Percentiles rank a stretch among this genome's conserved stretches.
Conservation (phyloP, 805 yeast species). For the Candida sanyiensis region DNA sequence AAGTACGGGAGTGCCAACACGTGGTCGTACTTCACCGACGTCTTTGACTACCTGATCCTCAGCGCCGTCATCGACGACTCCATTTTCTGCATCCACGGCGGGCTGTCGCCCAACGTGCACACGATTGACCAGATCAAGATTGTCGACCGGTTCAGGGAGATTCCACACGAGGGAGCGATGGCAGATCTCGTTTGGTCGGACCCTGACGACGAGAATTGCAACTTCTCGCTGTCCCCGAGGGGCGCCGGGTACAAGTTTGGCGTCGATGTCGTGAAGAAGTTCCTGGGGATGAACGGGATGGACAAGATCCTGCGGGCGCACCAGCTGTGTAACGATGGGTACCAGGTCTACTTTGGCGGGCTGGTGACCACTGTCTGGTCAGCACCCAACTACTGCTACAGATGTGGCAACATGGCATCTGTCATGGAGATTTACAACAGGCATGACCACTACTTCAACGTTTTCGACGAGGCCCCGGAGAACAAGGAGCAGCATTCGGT, state of each 20-base stretch:
- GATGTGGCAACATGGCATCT: conserved; percentile 97
- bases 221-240: conserved; percentile 84
- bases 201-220: conserved; percentile 76
- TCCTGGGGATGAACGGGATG: conserved; percentile 70
- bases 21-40: conserved; percentile 86
- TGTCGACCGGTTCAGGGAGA: conserved; percentile 87
- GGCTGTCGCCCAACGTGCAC: conserved; percentile 91
- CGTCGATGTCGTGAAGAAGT: conserved; percentile 80
- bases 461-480: conserved; percentile 96
- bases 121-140: conserved; percentile 87
- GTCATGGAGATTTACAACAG: conserved; percentile 79
- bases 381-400: conserved; percentile 95
- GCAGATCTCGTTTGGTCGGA: conserved; percentile 99
- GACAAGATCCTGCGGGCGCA: conserved; percentile 88
- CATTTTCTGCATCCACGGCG: conserved; percentile 95
- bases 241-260: conserved; percentile 99
- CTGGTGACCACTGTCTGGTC: conserved; percentile 95
- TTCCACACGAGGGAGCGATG: conserved; percentile 99
- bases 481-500: conserved; percentile 47
- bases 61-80: conserved; percentile 87
- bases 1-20: conserved; percentile 79
- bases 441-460: conserved; percentile 72
- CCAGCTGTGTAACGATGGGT: conserved; percentile 95
- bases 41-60: conserved; percentile 85
- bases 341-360: conserved; percentile 85